Conservation (phyloP, 805 yeast genomes). For the Diddensiella santjacobensis region DNA sequence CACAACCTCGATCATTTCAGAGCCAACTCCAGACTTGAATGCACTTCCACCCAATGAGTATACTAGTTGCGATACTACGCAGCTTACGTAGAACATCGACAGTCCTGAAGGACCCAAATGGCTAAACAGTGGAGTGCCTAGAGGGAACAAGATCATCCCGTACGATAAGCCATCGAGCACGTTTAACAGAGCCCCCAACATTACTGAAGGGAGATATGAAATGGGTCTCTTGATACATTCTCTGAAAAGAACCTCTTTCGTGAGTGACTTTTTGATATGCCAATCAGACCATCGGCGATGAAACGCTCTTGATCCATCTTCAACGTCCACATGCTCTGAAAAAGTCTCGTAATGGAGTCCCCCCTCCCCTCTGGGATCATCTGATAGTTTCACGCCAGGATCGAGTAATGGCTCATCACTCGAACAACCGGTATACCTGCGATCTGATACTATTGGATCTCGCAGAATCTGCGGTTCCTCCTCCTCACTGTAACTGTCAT, state of each 20-base stretch:
- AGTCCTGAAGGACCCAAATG: conserved; percentile 83
- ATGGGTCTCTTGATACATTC: conserved; percentile 36
- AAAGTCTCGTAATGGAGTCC: neutral
- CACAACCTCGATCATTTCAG: conserved; percentile 98
- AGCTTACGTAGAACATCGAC: conserved; percentile 90
- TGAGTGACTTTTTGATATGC: neutral
- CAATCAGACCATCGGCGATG: neutral
- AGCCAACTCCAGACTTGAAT: conserved; percentile 87
- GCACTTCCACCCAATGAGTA: conserved; percentile 89
- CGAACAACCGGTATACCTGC: too few relatives aligned
- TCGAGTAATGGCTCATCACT: neutral
- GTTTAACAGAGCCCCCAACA: conserved; percentile 78
- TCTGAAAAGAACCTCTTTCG: too few relatives aligned
- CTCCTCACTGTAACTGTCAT: neutral
- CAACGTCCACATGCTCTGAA: neutral
- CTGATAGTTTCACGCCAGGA: neutral
- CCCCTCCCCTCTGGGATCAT: neutral
- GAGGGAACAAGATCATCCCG: conserved; percentile 96
- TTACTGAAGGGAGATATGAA: conserved; percentile 68
- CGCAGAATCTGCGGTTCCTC: neutral
- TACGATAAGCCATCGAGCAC: conserved; percentile 90
- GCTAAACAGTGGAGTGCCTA: conserved; percentile 73
- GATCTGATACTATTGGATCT: too few relatives aligned
- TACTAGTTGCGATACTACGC: conserved; percentile 83
- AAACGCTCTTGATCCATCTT: neutral